phyloP scores from a whole-genome alignment of 257 asterid species.

The Coffea eugenioides region DNA sequence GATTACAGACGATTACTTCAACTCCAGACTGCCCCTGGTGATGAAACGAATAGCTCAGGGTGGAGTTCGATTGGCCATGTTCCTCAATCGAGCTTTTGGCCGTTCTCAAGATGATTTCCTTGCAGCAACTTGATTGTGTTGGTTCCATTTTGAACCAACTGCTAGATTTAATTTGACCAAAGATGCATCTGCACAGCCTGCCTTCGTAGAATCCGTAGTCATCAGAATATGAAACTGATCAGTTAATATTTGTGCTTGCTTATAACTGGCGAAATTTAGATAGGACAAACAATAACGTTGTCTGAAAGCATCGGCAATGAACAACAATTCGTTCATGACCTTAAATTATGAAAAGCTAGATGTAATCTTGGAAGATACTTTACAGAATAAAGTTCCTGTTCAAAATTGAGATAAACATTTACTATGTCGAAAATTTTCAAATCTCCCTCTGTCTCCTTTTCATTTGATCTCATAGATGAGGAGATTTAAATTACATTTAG shows the following conservation, averaged over 20 bases:
- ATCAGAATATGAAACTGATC: not conserved
- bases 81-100: conserved; percentile 58
- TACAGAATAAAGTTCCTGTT: not conserved
- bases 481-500: too few relatives aligned
- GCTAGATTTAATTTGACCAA: not conserved
- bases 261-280: not conserved
- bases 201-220: not conserved
- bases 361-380: not conserved
- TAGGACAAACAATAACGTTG: not conserved
- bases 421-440: too few relatives aligned
- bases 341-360: not conserved
- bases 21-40: conserved; percentile 71
- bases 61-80: conserved; percentile 85
- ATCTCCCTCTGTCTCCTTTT: too few relatives aligned
- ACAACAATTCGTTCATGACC: not conserved
- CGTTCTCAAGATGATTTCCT: conserved; percentile 27
- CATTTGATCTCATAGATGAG: too few relatives aligned
- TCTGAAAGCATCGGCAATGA: not conserved
- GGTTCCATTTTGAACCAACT: not conserved
- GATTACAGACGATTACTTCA: conserved; percentile 62
- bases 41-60: conserved; percentile 94
- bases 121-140: conserved; percentile 31
- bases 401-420: not conserved
- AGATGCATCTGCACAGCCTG: not conserved
- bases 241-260: not conserved